Base-by-base conservation (phyloP, 1,284 basidiomycete genomes). In the Leccinum subrobustum region DNA sequence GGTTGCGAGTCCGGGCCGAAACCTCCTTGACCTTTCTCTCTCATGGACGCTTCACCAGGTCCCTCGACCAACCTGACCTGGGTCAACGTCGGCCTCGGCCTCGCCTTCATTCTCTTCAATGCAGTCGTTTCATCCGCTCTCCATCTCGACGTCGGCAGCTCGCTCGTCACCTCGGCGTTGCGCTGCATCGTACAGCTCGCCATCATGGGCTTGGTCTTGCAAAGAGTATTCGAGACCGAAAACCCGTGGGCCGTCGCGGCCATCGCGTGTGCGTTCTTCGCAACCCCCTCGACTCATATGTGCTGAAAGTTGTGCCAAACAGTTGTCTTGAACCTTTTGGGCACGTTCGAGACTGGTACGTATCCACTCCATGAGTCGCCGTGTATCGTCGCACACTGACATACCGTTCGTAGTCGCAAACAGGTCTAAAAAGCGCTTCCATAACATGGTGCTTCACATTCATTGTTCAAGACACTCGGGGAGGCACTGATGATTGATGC, bases 171-270 rank as follows among this genome's bases (percentile, higher is more conserved):
- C 6, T 85, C 92, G 0, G 87, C 91, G 0, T 59, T 86, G 31
- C 78, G 93, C 73, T 95, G 93, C 70, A 77, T 92, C 18, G 72
- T 88, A 12, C 93, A 95, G 76, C 83, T 95, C 29, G 83, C 83
- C 14, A 72, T 92, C 11, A 88, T 94, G 65, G 89, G 84, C 0
- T 75, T 86, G 27, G 70, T 94, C 3, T 75, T 95, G 35, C 85
- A 89, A 65, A 81, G 81, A 39, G 88, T 94, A 2, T 93, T 95
- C 67, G 85, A 87, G 63, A 84, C 87, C 3, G 79, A 90, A 52
- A 87, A 88, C 66, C 82, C 87, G 5, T 92, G 84, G 84, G 86
- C 83, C 6, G 90, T 94, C 1, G 84, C 83, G 3, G 86, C 83
- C 1, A 91, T 94, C 58, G 85, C 84, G 16, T 78, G 89, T 90